Percentiles rank a stretch among this genome's conserved stretches.
Conservation (phyloP, 2,329 filamentous ascomycete species). For the Diaporthe citriasiana region DNA sequence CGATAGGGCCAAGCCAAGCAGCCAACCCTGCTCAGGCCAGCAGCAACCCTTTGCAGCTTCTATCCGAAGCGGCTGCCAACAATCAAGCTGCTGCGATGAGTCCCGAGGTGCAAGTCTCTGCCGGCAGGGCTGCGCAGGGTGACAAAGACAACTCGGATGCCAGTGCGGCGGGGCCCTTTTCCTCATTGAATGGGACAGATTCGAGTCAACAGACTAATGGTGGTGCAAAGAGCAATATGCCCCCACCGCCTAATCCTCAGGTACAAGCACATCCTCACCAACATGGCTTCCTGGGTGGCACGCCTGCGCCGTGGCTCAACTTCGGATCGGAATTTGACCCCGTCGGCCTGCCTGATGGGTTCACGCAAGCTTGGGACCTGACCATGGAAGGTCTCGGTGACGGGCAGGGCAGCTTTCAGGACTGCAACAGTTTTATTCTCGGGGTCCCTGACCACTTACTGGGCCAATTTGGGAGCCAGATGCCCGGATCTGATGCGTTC, state of each 20-base stretch:
- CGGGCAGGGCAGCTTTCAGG: slow-evolving; percentile 44
- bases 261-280: slow-evolving; percentile 41
- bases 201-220: slow-evolving; percentile 30
- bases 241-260: slow-evolving; percentile 42
- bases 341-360: slow-evolving; percentile 54
- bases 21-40: slow-evolving; percentile 56
- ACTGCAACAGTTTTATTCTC: slow-evolving; percentile 36
- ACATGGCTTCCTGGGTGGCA: slow-evolving; percentile 36
- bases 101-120: slow-evolving; percentile 1
- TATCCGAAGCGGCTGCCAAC: slow-evolving; percentile 70
- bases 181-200: background rate
- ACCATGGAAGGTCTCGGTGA: slow-evolving; percentile 55
- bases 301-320: slow-evolving; percentile 50
- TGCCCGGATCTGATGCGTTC: slow-evolving; percentile 38
- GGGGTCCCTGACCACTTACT: slow-evolving; percentile 44
- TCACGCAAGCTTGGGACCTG: slow-evolving; percentile 60
- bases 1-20: slow-evolving; percentile 43
- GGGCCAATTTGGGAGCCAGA: slow-evolving; percentile 25
- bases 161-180: slow-evolving; percentile 12
- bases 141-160: slow-evolving; percentile 36
- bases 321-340: slow-evolving; percentile 54
- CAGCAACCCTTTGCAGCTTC: slow-evolving; percentile 66
- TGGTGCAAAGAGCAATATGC: slow-evolving; percentile 36
- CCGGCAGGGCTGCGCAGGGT: background rate
- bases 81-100: slow-evolving; percentile 49